Evolutionary conservation across 192 early-diverging fungal genomes (phyloP).

Genomic region (Spizellomyces sp.): DNA sequence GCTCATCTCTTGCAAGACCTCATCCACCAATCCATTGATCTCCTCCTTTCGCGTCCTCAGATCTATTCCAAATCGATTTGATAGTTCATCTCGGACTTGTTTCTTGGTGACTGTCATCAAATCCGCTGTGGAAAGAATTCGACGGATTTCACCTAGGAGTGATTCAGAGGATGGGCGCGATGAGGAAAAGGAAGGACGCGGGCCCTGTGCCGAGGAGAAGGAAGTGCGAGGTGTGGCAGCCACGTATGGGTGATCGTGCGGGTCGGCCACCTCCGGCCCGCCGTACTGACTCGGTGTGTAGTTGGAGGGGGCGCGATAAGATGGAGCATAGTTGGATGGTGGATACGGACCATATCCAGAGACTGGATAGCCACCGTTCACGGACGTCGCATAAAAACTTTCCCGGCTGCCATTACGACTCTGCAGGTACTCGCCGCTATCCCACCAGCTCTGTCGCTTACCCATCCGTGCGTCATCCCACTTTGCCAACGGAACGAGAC

Average conservation of each 20-base stretch:
- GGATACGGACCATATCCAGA: neutral
- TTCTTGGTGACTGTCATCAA: constrained; percentile 97
- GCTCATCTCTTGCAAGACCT: neutral
- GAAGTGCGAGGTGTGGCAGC: neutral
- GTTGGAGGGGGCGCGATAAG: neutral
- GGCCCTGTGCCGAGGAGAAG: neutral
- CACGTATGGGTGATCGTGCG: neutral
- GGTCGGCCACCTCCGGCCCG: neutral
- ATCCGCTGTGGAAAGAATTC: constrained; percentile 76
- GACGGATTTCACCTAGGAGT: constrained; percentile 47
- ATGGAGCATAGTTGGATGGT: neutral
- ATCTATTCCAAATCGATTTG: constrained; percentile 68
- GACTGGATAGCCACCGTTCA: neutral
- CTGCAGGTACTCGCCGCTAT: constrained; percentile 58
- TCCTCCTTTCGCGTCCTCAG: constrained; percentile 65
- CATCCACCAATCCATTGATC: constrained; percentile 72
- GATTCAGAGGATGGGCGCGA: neutral
- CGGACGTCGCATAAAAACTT: neutral
- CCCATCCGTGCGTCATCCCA: constrained; percentile 57
- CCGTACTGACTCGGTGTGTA: neutral
- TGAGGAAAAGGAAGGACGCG: neutral
- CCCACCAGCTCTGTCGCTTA: constrained; percentile 34
- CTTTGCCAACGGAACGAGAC: constrained; percentile 12
- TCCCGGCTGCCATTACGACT: constrained; percentile 5
- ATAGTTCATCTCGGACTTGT: constrained; percentile 74